A percentile compares a stretch with the other conserved stretches of the same genome.
These are phyloP conservation scores for Austropuccinia psidii DNA, from an alignment of 1,284 basidiomycete genomes.

Conservation along the genomic window DNA sequence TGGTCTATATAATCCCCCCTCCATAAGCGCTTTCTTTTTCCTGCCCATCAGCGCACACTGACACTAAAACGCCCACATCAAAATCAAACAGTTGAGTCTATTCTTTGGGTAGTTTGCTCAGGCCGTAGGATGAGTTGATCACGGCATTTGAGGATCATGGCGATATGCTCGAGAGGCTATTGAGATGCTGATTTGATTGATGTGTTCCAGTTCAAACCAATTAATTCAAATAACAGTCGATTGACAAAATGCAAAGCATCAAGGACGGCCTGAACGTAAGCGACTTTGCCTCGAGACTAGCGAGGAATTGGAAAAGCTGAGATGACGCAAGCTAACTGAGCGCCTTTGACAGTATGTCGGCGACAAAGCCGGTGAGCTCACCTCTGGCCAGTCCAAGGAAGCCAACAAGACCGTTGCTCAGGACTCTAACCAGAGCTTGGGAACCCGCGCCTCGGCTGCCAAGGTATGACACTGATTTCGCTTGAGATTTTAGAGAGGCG, in stretches of 20 bases:
- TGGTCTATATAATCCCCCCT: too few relatives aligned
- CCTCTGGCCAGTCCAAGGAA: conserved; percentile 40
- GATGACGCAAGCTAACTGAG: not conserved
- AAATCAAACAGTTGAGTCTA: too few relatives aligned
- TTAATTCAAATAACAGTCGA: too few relatives aligned
- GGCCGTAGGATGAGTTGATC: too few relatives aligned
- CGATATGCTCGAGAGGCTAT: too few relatives aligned
- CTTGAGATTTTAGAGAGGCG: not conserved
- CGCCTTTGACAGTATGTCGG: conserved; percentile 38
- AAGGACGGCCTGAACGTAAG: conserved; percentile 32
- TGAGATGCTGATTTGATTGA: too few relatives aligned
- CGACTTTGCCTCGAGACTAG: not conserved
- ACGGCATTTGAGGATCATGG: too few relatives aligned
- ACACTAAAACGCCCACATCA: too few relatives aligned
- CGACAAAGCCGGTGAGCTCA: conserved; percentile 39
- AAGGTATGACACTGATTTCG: conserved; percentile 14
- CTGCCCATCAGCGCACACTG: too few relatives aligned
- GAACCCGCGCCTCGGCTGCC: conserved; percentile 39
- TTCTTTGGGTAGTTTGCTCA: too few relatives aligned
- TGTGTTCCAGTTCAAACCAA: too few relatives aligned
- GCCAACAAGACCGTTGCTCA: conserved; percentile 43
- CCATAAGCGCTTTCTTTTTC: too few relatives aligned
- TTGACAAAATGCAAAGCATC: conserved; percentile 29
- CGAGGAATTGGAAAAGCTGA: not conserved
- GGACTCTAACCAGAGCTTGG: conserved; percentile 40